phyloP scores from a whole-genome alignment of 306 rosid species.

The Carpinus viminea region DNA sequence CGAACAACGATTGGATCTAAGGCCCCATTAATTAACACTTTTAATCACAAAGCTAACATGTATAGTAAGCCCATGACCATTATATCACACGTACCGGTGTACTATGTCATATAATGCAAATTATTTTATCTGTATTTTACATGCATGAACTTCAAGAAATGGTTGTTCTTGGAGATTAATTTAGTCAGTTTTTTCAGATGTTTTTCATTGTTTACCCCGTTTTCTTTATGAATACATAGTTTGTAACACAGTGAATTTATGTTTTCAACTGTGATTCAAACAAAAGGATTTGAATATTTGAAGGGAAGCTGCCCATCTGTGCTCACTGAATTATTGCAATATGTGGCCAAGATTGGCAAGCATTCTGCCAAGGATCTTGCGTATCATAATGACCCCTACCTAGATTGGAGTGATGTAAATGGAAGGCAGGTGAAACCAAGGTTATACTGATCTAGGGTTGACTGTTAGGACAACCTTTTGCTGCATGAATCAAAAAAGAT shows the following conservation, averaged over 20 bases:
- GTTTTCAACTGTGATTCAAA: slow-evolving; percentile 87
- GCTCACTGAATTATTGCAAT: slow-evolving; percentile 54
- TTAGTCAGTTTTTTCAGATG: background rate
- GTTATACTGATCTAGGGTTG: slow-evolving; percentile 42
- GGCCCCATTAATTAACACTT: too few relatives aligned
- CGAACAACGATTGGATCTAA: too few relatives aligned
- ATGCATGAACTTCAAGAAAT: too few relatives aligned
- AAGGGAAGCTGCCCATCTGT: slow-evolving; percentile 81
- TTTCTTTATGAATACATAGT: background rate
- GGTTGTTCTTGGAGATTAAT: background rate
- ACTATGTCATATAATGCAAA: too few relatives aligned
- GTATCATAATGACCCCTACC: slow-evolving; percentile 32
- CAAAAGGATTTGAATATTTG: slow-evolving; percentile 70
- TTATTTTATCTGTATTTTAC: too few relatives aligned
- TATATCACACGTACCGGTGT: too few relatives aligned
- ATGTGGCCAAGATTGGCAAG: slow-evolving; percentile 53
- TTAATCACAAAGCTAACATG: too few relatives aligned
- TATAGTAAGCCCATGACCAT: too few relatives aligned
- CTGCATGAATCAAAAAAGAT: background rate
- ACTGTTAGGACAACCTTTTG: background rate
- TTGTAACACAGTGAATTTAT: background rate
- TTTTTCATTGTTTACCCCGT: background rate
- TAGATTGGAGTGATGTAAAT: slow-evolving; percentile 66
- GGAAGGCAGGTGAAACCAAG: slow-evolving; percentile 85
- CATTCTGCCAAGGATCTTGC: slow-evolving; percentile 42